These are phyloP conservation scores for Monosporascus sp. DNA, from an alignment of 2,329 filamentous ascomycete genomes.

Conservation along the genomic window DNA sequence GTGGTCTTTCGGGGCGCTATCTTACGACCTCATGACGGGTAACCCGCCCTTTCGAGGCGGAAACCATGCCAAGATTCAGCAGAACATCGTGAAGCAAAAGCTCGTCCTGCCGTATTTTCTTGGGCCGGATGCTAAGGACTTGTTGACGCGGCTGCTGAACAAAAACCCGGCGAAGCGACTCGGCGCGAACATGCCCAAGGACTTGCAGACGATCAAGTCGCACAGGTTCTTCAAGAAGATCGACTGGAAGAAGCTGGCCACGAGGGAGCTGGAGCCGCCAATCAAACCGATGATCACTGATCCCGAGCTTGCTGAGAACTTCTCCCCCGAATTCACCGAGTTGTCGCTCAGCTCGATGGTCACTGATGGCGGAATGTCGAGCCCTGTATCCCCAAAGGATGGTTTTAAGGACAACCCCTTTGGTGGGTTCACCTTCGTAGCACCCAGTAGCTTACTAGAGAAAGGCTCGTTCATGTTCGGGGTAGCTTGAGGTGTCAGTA, in stretches of 20 bases:
- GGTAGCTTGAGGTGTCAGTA: conserved; percentile 4
- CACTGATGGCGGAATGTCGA: conserved; percentile 37
- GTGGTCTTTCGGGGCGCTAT: conserved; percentile 95
- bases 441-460: conserved; percentile 52
- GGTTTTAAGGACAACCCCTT: conserved; percentile 50
- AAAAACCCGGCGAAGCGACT: conserved; percentile 91
- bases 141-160: conserved; percentile 81
- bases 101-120: conserved; percentile 85
- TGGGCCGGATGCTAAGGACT: conserved; percentile 84
- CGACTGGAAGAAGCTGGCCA: conserved; percentile 83
- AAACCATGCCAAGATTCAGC: conserved; percentile 91
- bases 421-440: conserved; percentile 60
- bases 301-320: conserved; percentile 94
- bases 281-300: conserved; percentile 94
- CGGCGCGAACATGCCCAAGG: conserved; percentile 82
- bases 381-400: conserved; percentile 25
- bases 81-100: conserved; percentile 94
- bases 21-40: conserved; percentile 88
- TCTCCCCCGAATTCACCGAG: conserved; percentile 85
- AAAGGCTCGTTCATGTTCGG: conserved; percentile 34
- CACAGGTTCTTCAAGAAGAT: conserved; percentile 97
- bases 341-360: conserved; percentile 72
- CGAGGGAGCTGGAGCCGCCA: conserved; percentile 76
- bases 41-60: conserved; percentile 83
- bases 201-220: conserved; percentile 77